These are phyloP conservation scores for Penicillium italicum DNA, from an alignment of 2,329 filamentous ascomycete species.

Conservation along the genomic window DNA sequence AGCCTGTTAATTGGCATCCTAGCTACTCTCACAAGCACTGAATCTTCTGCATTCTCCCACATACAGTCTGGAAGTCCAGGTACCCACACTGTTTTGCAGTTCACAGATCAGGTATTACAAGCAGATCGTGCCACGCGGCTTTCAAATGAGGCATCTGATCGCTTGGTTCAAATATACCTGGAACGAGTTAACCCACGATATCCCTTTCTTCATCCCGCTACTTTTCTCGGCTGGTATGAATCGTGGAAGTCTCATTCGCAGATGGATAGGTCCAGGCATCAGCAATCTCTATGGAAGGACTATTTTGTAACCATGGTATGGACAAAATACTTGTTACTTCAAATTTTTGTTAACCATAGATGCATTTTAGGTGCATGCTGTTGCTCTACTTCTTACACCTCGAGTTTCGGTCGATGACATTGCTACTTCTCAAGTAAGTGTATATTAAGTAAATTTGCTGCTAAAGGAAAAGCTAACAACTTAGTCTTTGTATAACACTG, in stretches of 20 bases:
- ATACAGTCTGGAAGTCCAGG: neutral
- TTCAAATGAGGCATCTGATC: slow-evolving; percentile 3
- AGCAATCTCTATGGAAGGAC: slow-evolving; percentile 11
- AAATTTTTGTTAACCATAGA: neutral
- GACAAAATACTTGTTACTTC: neutral
- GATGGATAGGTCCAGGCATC: neutral
- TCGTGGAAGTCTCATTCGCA: slow-evolving; percentile 10
- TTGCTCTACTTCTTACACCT: slow-evolving; percentile 13
- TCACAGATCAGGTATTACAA: neutral
- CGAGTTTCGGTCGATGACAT: slow-evolving; percentile 12
- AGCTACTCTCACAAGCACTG: slow-evolving; percentile 5
- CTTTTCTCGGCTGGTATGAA: slow-evolving; percentile 13
- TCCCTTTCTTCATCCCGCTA: slow-evolving; percentile 13
- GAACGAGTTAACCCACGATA: slow-evolving; percentile 19
- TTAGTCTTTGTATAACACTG: slow-evolving; percentile 12
- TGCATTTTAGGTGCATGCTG: slow-evolving; percentile 10
- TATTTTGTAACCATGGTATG: slow-evolving; percentile 17
- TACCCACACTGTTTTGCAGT: neutral
- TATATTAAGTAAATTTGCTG: neutral
- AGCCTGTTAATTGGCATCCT: slow-evolving; percentile 10
- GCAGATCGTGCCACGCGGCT: neutral
- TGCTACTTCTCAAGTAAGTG: slow-evolving; percentile 8
- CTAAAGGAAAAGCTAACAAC: neutral
- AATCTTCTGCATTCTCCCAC: neutral
- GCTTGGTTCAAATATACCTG: slow-evolving; percentile 10